These are phyloP conservation scores for Posidonia oceanica DNA, from an alignment of 116 monocot species.

Conservation along the genomic window DNA sequence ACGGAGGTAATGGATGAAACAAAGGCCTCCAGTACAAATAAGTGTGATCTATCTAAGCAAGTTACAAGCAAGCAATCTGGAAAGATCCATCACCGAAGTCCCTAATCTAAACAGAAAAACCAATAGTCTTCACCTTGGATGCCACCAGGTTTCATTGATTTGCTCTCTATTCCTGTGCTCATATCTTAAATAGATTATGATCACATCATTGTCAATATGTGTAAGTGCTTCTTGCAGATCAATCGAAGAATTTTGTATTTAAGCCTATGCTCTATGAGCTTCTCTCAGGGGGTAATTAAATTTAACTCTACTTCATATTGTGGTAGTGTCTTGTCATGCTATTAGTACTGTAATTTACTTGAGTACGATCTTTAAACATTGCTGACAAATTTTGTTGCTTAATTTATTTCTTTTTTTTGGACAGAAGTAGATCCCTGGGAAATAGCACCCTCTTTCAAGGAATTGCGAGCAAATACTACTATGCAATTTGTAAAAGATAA, in stretches of 20 bases:
- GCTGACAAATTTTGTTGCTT: neutral
- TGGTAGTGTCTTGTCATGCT: neutral
- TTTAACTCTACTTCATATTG: neutral
- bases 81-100: too few species aligned
- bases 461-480: slow-evolving; percentile 63
- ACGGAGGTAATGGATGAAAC: too few species aligned
- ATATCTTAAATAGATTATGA: too few species aligned
- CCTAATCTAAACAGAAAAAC: too few species aligned
- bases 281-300: slow-evolving; percentile 64
- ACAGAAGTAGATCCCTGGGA: slow-evolving; percentile 96
- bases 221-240: slow-evolving; percentile 85
- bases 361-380: neutral
- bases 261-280: slow-evolving; percentile 96
- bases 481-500: slow-evolving; percentile 69
- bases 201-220: neutral
- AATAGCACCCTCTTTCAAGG: slow-evolving; percentile 82
- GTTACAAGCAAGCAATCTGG: too few species aligned
- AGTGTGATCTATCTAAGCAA: too few species aligned
- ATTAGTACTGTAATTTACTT: slow-evolving; percentile 4
- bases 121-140: too few species aligned
- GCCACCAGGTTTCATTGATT: too few species aligned
- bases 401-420: neutral
- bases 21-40: too few species aligned
- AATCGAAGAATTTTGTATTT: slow-evolving; percentile 91
- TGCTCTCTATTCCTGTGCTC: neutral